Conservation (phyloP, 345 rosid genomes). For the Microcos paniculata region DNA sequence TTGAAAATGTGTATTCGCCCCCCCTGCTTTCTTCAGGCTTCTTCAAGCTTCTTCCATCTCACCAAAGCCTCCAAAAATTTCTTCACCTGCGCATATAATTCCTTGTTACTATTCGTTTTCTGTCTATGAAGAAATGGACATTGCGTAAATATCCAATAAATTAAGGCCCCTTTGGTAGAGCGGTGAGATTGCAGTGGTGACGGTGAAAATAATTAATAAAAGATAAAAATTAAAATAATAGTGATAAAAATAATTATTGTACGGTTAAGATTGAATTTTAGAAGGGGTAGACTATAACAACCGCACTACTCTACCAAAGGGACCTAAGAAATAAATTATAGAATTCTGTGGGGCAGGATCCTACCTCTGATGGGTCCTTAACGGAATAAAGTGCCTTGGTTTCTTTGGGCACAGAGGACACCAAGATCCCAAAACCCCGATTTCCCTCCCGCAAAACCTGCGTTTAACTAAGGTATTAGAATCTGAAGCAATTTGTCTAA, state of each 20-base stretch:
- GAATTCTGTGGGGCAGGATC: too few species aligned
- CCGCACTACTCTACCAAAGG: too few species aligned
- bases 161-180: too few species aligned
- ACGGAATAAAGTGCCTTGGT: constrained; percentile 75
- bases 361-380: constrained; percentile 78
- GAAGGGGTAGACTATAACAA: too few species aligned
- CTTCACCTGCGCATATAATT: constrained; percentile 57
- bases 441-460: constrained; percentile 63
- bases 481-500: not conserved
- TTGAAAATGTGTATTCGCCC: not conserved
- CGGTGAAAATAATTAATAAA: not conserved
- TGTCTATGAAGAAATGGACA: not conserved
- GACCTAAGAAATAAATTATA: too few species aligned
- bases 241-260: too few species aligned
- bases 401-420: constrained; percentile 77
- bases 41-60: constrained; percentile 51
- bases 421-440: constrained; percentile 80
- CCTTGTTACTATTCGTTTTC: not conserved
- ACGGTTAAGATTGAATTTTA: too few species aligned
- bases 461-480: not conserved
- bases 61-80: constrained; percentile 70
- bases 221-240: not conserved
- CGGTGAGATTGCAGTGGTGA: too few species aligned
- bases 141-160: too few species aligned
- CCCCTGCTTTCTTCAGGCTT: constrained; percentile 7